Evolutionary conservation across 306 rosid species (phyloP).

Genomic region (Cicer cuneatum): DNA sequence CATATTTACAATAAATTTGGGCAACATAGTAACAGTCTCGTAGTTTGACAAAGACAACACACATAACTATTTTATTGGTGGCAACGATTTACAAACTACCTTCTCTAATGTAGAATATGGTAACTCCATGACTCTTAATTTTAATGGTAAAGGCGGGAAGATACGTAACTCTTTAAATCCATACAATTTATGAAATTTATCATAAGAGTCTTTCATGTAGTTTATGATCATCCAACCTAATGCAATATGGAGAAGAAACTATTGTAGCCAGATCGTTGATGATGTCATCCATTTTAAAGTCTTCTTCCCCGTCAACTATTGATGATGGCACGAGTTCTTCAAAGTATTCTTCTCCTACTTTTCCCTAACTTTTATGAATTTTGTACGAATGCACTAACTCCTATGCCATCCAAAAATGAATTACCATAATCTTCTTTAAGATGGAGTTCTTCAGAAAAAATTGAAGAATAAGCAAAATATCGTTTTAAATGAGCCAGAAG

Average conservation of each 20-base stretch:
- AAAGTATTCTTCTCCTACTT: constrained; percentile 43
- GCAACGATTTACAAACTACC: constrained; percentile 14
- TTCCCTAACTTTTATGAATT: constrained; percentile 28
- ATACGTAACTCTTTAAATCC: background rate
- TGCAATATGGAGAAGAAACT: constrained; percentile 16
- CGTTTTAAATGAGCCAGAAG: constrained; percentile 24
- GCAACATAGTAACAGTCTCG: constrained; percentile 9
- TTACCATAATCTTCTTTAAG: constrained; percentile 2
- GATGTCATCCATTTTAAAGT: constrained; percentile 45
- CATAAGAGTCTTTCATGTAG: constrained; percentile 19
- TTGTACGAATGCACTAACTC: constrained; percentile 19
- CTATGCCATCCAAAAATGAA: constrained; percentile 51
- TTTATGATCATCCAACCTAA: background rate
- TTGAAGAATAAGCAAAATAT: constrained; percentile 38
- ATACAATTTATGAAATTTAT: background rate
- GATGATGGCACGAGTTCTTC: constrained; percentile 47
- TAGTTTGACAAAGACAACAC: constrained; percentile 30
- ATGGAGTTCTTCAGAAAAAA: constrained; percentile 34
- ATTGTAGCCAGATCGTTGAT: constrained; percentile 45
- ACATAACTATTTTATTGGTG: constrained; percentile 2
- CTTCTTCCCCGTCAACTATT: background rate
- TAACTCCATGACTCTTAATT: too few relatives aligned
- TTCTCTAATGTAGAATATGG: background rate
- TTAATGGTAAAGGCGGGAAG: constrained; percentile 23
- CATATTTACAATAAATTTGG: constrained; percentile 20